Percentiles rank a stretch among this genome's conserved stretches.
These are phyloP conservation scores for Trichoderma hamatum DNA, from an alignment of 2,329 filamentous ascomycete genomes.

Conservation along the genomic window DNA sequence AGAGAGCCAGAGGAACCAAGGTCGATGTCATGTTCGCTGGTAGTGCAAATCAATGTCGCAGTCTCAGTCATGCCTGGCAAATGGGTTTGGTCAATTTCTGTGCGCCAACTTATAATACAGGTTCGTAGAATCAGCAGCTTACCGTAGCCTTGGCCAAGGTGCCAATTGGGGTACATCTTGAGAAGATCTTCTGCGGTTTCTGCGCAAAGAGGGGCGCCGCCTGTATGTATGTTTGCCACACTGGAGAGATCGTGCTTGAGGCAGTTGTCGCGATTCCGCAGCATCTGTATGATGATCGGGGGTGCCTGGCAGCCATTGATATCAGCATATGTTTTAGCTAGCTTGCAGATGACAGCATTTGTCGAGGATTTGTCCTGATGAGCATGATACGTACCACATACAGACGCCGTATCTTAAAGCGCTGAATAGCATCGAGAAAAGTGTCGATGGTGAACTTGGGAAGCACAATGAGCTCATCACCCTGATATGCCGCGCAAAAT, in stretches of 20 bases:
- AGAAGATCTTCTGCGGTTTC: slow-evolving; percentile 68
- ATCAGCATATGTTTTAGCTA: no score
- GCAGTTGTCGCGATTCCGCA: slow-evolving; percentile 61
- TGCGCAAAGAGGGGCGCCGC: slow-evolving; percentile 72
- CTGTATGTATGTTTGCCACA: slow-evolving; percentile 66
- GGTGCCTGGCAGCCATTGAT: slow-evolving; percentile 57
- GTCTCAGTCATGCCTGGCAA: slow-evolving; percentile 66
- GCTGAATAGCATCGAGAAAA: slow-evolving; percentile 66
- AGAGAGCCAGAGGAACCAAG: slow-evolving; percentile 70
- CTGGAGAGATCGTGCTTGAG: slow-evolving; percentile 70
- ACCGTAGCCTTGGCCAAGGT: slow-evolving; percentile 72
- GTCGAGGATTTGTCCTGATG: no score
- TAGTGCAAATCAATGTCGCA: slow-evolving; percentile 59
- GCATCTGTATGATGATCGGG: slow-evolving; percentile 75
- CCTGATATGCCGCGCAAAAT: slow-evolving; percentile 66
- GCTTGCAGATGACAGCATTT: no score
- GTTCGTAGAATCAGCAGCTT: slow-evolving; percentile 26
- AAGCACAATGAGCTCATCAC: slow-evolving; percentile 73
- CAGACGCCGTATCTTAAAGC: slow-evolving; percentile 59
- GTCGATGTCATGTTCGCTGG: slow-evolving; percentile 61
- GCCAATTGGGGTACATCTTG: slow-evolving; percentile 64
- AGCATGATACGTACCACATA: no score
- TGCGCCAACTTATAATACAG: no score
- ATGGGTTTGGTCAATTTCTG: no score
- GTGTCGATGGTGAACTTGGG: slow-evolving; percentile 72